Evolutionary conservation across 192 early-diverging fungal genomes (phyloP).

Genomic region (Backusella luteola): DNA sequence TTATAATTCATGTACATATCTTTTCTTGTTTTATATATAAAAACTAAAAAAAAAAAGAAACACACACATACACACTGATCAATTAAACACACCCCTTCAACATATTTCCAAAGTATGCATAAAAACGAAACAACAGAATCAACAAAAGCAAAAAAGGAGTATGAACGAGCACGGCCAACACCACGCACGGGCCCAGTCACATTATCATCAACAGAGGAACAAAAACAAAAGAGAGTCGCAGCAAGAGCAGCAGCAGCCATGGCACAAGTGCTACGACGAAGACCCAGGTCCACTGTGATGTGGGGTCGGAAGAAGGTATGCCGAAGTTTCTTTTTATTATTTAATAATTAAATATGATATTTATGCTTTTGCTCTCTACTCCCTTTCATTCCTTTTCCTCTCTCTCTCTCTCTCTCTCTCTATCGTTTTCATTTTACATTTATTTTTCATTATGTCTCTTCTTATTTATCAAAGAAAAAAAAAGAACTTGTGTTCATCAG

Average conservation of each 20-base stretch:
- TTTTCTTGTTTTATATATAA: neutral
- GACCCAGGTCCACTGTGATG: constrained; percentile 19
- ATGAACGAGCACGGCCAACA: constrained; percentile 14
- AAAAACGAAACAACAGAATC: neutral
- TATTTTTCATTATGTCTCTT: neutral
- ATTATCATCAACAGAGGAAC: constrained; percentile 11
- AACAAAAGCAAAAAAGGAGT: neutral
- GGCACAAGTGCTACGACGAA: constrained; percentile 16
- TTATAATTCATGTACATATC: constrained; percentile 8
- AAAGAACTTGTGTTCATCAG: neutral
- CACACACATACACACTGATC: neutral
- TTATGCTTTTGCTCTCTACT: neutral
- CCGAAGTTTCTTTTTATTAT: constrained; percentile 7
- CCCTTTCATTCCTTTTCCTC: neutral
- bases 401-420: too few species aligned
- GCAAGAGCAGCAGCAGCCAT: constrained; percentile 18
- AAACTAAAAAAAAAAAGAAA: neutral
- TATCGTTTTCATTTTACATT: neutral
- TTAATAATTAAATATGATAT: neutral
- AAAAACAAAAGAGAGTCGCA: constrained; percentile 14
- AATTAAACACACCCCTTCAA: neutral
- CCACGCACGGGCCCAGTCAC: constrained; percentile 18
- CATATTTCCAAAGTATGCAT: neutral
- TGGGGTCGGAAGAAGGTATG: constrained; percentile 26
- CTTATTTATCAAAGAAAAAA: neutral